Evolutionary conservation across 1,139 yeast genomes (phyloP), one percentile per base, ranked within the genome.

Genomic region (Taiozyma onychis): DNA sequence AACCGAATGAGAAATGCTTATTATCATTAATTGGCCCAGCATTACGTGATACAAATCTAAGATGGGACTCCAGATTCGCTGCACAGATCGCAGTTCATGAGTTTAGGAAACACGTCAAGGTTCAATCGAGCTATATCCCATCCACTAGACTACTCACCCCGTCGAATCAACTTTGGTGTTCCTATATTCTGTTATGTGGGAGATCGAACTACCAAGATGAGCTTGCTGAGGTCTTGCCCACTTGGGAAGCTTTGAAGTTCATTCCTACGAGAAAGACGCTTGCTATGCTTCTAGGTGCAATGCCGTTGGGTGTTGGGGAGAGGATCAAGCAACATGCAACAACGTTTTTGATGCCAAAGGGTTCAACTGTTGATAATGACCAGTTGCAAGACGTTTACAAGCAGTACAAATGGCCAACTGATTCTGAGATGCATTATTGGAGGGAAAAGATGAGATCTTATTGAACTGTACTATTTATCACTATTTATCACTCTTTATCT

Each of bases 81-180:
- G 73, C 85, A 1, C 88, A 83, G 55, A 71, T 82, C 16, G 83
- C 87, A 0, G 73, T 82, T 7, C 75, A 71, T 43, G 88, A 84
- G 60, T 80, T 83, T 64, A 75, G 77, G 51, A 63, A 47, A 50
- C 65, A 68, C 59, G 70, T 53, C 46, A 72, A 55, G 60, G 13
- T 39, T 22, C 27, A 39, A 10, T 21, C 42, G 11, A 16, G 24
- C 11, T 32, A n/a, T n/a, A 41, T 42, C 11, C 21, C 37, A 39
- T 56, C 59, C 5, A 71, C 45, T 52, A 71, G 67, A 27, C 51
- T 63, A 5, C 55, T 80, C 4, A 67, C 68, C 43, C 87, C 89
- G 0, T 67, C 73, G 8, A 71, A 74, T 44, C 61, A 62, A 21
- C 64, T 83, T 35, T 77, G 89, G 76, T 70, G 68, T 39, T 61